Percentiles rank a stretch among this genome's conserved stretches.
Conservation (phyloP, 805 yeast species). For the Pichia deserticola region DNA sequence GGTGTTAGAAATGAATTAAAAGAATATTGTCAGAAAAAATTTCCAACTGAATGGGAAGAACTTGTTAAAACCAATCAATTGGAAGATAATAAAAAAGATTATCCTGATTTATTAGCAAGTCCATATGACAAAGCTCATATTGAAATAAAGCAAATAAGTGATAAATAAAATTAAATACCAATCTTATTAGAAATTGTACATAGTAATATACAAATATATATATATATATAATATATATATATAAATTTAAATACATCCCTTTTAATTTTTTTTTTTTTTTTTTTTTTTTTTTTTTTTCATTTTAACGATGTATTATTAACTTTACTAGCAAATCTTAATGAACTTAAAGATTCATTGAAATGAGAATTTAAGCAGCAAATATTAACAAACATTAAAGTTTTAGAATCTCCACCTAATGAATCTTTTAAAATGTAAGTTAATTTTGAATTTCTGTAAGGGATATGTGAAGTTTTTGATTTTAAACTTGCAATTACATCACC, state of each 20-base stretch:
- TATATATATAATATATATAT: too few relatives aligned
- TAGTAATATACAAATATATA: neutral
- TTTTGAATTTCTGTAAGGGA: conserved; percentile 66
- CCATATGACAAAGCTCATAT: conserved; percentile 16
- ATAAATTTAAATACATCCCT: neutral
- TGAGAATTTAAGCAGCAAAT: conserved; percentile 61
- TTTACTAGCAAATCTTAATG: conserved; percentile 83
- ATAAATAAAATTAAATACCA: neutral
- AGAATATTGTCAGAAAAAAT: conserved; percentile 32
- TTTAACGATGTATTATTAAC: conserved; percentile 46
- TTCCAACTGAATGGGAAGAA: conserved; percentile 32
- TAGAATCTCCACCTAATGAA: conserved; percentile 78
- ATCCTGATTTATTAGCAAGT: conserved; percentile 26
- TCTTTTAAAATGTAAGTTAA: conserved; percentile 78
- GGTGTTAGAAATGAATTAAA: conserved; percentile 30
- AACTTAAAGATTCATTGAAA: conserved; percentile 71
- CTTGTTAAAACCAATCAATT: conserved; percentile 28
- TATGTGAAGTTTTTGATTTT: conserved; percentile 33
- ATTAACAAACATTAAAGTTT: conserved; percentile 90
- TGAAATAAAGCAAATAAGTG: conserved; percentile 8
- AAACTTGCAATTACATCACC: conserved; percentile 73
- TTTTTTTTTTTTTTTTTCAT: neutral
- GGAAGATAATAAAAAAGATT: conserved; percentile 22
- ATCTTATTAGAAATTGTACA: neutral
- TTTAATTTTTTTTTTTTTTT: neutral